phyloP scores from a whole-genome alignment of 2,329 filamentous ascomycete genomes.

The Madurella fahalii region DNA sequence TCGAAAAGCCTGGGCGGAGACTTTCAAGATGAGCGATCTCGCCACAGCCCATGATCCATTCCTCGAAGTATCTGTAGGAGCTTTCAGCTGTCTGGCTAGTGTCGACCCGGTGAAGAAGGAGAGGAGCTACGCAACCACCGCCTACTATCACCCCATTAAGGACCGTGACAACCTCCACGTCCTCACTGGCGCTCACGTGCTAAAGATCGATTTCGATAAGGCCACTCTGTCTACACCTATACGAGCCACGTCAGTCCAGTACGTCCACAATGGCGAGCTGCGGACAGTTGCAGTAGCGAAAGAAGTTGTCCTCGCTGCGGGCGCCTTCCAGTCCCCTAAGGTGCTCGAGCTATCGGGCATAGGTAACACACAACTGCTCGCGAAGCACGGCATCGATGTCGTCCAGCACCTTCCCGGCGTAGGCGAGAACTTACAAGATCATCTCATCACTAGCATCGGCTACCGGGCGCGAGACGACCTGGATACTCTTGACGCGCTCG shows the following conservation, averaged over 20 bases:
- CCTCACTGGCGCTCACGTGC: neutral
- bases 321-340: neutral
- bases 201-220: neutral
- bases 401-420: neutral
- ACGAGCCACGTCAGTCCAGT: neutral
- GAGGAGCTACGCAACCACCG: neutral
- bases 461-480: neutral
- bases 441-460: neutral
- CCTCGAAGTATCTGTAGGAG: neutral
- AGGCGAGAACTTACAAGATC: neutral
- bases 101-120: neutral
- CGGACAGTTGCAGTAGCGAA: neutral
- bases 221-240: neutral
- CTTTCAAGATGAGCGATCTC: neutral
- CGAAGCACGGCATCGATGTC: neutral
- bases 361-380: neutral
- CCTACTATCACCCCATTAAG: neutral
- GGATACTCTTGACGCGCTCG: neutral
- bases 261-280: neutral
- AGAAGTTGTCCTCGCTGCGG: neutral
- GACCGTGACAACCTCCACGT: neutral
- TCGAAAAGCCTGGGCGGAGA: neutral
- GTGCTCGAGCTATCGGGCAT: neutral
- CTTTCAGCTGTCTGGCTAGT: neutral
- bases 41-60: neutral